Percentiles rank a stretch among this genome's conserved stretches.
Conservation (phyloP, 1,284 basidiomycete species). For the Apiotrichum porosum region DNA sequence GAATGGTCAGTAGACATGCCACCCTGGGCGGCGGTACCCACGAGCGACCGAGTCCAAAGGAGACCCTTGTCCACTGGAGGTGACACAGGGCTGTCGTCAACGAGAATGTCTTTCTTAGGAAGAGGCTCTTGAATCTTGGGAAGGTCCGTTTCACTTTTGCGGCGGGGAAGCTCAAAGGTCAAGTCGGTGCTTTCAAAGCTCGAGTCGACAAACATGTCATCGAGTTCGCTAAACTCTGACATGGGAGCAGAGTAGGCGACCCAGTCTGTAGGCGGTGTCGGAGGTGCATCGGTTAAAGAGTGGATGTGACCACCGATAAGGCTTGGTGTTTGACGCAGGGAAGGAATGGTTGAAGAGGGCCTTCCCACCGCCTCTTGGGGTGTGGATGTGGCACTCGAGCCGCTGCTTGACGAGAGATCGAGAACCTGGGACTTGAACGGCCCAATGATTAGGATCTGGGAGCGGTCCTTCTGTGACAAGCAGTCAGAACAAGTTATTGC, state of each 20-base stretch:
- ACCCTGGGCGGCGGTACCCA: too few species aligned
- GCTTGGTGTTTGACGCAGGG: neutral
- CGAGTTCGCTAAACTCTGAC: slow-evolving; percentile 1
- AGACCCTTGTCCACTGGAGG: too few species aligned
- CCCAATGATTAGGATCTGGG: slow-evolving; percentile 7
- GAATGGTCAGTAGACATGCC: too few species aligned
- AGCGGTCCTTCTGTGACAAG: neutral
- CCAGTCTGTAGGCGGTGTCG: neutral
- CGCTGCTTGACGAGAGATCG: slow-evolving; percentile 2
- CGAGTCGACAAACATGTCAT: too few species aligned
- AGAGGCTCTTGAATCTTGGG: too few species aligned
- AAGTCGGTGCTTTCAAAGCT: slow-evolving; percentile 2
- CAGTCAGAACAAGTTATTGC: too few species aligned
- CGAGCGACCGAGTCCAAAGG: too few species aligned
- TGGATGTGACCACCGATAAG: neutral
- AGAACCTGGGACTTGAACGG: slow-evolving; percentile 8
- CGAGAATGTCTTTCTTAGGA: too few species aligned
- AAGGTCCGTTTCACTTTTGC: too few species aligned
- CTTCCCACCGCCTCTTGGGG: too few species aligned
- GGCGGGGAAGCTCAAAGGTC: too few species aligned
- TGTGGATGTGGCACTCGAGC: neutral
- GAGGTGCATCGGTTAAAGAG: neutral
- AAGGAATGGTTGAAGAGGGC: neutral
- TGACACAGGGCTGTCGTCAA: too few species aligned
- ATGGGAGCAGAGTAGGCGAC: slow-evolving; percentile 9